Conservation (phyloP, 202 grass and related monocot genomes). For the Hordeum pubiflorum region DNA sequence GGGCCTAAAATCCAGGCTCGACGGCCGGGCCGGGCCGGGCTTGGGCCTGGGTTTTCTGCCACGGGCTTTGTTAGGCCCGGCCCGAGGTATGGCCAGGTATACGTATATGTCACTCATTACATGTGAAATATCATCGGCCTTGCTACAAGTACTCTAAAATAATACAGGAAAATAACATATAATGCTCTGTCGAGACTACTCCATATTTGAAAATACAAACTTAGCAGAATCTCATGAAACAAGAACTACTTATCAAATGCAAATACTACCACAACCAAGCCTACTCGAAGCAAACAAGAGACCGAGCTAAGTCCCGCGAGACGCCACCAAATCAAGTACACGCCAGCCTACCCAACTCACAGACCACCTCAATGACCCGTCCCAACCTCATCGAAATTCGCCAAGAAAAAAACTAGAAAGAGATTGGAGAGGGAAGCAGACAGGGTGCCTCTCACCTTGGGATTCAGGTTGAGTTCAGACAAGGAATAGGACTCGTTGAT, state of each 20-base stretch:
- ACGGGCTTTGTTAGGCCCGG: too few species aligned
- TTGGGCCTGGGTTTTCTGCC: too few species aligned
- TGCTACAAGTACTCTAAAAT: background rate
- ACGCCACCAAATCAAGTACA: background rate
- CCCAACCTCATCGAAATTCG: background rate
- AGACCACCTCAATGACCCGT: background rate
- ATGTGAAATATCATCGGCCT: background rate
- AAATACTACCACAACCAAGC: background rate
- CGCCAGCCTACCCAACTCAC: background rate
- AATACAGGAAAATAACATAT: background rate
- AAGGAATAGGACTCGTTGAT: too few species aligned
- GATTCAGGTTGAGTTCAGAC: conserved; percentile 33
- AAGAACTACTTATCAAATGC: background rate
- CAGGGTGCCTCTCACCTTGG: conserved; percentile 30
- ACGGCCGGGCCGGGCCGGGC: too few species aligned
- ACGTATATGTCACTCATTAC: background rate
- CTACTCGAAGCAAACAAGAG: background rate
- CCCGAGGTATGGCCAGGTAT: too few species aligned
- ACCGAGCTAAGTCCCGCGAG: background rate
- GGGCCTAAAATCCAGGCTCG: too few species aligned
- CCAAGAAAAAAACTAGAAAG: background rate
- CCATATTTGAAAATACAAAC: background rate
- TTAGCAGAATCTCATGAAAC: background rate
- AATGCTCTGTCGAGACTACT: background rate
- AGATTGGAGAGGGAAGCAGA: background rate